Conservation (phyloP, 176 grass and related monocot genomes). For the Olyra latifolia region DNA sequence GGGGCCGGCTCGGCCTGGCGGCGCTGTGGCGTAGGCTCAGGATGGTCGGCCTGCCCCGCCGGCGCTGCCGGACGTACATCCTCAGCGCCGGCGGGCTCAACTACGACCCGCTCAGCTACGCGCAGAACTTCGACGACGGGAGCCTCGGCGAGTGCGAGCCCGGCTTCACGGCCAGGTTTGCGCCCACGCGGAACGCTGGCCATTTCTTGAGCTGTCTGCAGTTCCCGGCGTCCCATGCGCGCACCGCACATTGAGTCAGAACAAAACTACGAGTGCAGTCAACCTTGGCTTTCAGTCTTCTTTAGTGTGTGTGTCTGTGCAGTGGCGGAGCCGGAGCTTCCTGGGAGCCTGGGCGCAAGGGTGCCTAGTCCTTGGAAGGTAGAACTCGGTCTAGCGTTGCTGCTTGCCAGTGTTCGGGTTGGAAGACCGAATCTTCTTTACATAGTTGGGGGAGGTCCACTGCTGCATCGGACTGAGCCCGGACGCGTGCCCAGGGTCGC, state of each 20-base stretch:
- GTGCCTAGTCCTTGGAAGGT: too few relatives aligned
- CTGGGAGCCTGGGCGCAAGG: too few relatives aligned
- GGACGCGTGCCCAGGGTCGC: too few relatives aligned
- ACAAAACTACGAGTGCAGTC: not conserved
- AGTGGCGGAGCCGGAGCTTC: too few relatives aligned
- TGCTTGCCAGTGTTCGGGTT: too few relatives aligned
- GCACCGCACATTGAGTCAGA: not conserved
- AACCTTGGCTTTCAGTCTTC: not conserved
- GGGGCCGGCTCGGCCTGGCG: constrained; percentile 29
- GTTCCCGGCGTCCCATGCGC: not conserved
- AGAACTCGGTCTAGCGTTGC: too few relatives aligned
- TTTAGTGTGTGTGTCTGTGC: not conserved
- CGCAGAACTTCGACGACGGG: constrained; percentile 64
- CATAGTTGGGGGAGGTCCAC: too few relatives aligned
- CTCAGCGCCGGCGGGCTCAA: constrained; percentile 47
- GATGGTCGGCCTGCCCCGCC: constrained; percentile 13
- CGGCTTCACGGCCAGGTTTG: constrained; percentile 47
- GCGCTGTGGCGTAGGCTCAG: constrained; percentile 43
- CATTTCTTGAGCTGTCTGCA: not conserved
- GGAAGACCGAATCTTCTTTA: too few relatives aligned
- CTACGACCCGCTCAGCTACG: constrained; percentile 61
- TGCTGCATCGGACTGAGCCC: too few relatives aligned
- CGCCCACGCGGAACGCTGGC: not conserved
- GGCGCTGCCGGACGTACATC: constrained; percentile 16
- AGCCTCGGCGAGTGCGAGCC: constrained; percentile 28